Evolutionary conservation across 2,329 filamentous ascomycete species (phyloP), one percentile per base, ranked within the genome.

Genomic region (Cordyceps fumosorosea): DNA sequence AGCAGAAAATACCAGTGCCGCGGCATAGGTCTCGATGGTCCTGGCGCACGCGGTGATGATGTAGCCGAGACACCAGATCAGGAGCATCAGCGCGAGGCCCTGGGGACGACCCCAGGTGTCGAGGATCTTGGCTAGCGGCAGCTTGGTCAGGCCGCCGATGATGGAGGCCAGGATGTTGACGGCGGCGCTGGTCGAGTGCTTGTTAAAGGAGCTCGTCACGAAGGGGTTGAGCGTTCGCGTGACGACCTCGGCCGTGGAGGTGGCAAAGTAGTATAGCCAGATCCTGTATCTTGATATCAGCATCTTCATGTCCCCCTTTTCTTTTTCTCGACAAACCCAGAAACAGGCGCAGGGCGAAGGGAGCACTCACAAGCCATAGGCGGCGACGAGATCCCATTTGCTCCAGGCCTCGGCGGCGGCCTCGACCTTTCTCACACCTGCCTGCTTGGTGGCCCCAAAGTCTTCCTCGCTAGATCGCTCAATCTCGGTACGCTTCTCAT

Each of bases 91-190:
- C 24, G 80, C 71, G 66, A 87, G 83, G 18, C 84, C 87, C 69
- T 88, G 81, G 14, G 86, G 81, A 44, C 87, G 84, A 62, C 86
- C 87, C 78, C 84, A 89, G 44, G 87, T 78, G 73, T 90, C 84
- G 57, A 89, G 78, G 20, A 89, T 76, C 71, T 89, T 89, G 59
- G 87, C 86, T 65, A 87, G 80, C 1, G 86, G 83, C 11, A 89
- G 80, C 69, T 87, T 87, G 62, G 82, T 78, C n/a, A 88, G 78
- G 45, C 84, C 87, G 68, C 77, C 75, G 52, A 87, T 81, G 40
- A 84, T 73, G 64, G 74, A 78, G 11, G 83, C 74, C 20, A 87
- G 76, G 64, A 87, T 81, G 54, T 75, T 74, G 18, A 83, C 81
- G 2, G 82, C 78, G 1, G 81, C 76, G 1, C 82, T 76, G 32